Conservation (phyloP, 2,329 filamentous ascomycete genomes). For the Alternaria sp. region DNA sequence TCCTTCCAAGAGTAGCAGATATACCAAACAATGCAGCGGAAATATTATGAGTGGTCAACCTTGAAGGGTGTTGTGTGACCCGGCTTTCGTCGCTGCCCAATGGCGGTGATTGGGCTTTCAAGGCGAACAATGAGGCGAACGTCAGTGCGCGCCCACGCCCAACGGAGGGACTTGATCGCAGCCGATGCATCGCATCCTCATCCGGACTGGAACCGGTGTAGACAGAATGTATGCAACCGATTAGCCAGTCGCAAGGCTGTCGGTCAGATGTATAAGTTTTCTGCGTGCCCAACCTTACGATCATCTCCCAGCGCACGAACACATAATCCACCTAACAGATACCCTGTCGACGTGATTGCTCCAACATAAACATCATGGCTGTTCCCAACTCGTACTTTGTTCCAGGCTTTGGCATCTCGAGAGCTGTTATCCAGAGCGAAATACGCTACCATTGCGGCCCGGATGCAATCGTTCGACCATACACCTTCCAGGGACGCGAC, state of each 20-base stretch:
- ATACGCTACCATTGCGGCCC: slow-evolving; percentile 56
- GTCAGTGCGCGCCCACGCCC: slow-evolving; percentile 37
- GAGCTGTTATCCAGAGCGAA: slow-evolving; percentile 55
- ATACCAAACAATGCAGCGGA: slow-evolving; percentile 12
- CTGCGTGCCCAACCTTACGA: slow-evolving; percentile 29
- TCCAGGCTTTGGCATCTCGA: slow-evolving; percentile 54
- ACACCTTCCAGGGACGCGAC: slow-evolving; percentile 55
- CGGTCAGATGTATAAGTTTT: slow-evolving; percentile 34
- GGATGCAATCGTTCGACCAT: slow-evolving; percentile 54
- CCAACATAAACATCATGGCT: slow-evolving; percentile 31
- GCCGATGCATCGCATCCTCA: slow-evolving; percentile 16
- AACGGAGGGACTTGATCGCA: slow-evolving; percentile 25
- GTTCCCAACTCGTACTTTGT: slow-evolving; percentile 53
- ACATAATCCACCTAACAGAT: slow-evolving; percentile 21
- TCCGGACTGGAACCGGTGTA: slow-evolving; percentile 21
- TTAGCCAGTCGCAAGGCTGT: slow-evolving; percentile 12
- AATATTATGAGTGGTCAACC: slow-evolving; percentile 16
- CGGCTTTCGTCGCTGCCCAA: slow-evolving; percentile 38
- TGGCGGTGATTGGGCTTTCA: slow-evolving; percentile 35
- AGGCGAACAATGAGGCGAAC: slow-evolving; percentile 43
- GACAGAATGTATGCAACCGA: slow-evolving; percentile 17
- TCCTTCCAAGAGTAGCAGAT: slow-evolving; percentile 13
- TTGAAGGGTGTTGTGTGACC: slow-evolving; percentile 22
- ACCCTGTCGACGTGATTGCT: slow-evolving; percentile 9
- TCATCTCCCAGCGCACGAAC: slow-evolving; percentile 20